Evolutionary conservation across 2,329 filamentous ascomycete species (phyloP), one percentile per base, ranked within the genome.

Genomic region (Nemania sp.): DNA sequence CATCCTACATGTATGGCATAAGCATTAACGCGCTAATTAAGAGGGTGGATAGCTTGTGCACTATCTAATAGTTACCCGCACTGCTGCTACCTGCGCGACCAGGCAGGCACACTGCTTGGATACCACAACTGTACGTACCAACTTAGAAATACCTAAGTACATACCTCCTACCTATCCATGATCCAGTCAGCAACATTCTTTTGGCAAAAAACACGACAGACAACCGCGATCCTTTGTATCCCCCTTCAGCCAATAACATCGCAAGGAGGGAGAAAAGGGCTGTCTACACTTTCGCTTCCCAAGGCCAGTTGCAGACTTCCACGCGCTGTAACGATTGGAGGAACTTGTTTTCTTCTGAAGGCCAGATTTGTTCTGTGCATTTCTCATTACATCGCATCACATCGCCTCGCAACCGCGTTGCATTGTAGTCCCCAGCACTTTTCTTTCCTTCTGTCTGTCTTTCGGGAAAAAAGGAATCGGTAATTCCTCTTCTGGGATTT

Each of bases 221-320:
- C 56, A 24, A 32, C 43, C 57, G 60, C 54, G 64, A 59, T 54
- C 45, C 55, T 70, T 51, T 24, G 47, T 22, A 5, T 27, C 43
- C 56, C 56, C 65, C 53, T 51, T 22, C 63, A 65, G 35, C 68
- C 61, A 72, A 67, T 64, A 35, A 49, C 41, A 59, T 32, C 35
- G n/a, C 64, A 20, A 27, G 47, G 13, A 22, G n/a, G 52, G 18
- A 51, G 55, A 20, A 59, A 55, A 59, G n/a, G 22, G 45, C 43
- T 13, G 54, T 56, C 41, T 53, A 51, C 24, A 58, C n/a, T 58
- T 43, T 15, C 41, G 8, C 43, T n/a, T 35, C 22, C 22, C 51
- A 26, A 38, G 24, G 59, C 68, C 70, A 67, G 54, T 71, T 47
- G 70, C 60, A 68, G 13, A 62, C 52, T 51, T 51, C 61, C 66